These are phyloP conservation scores for Fusarium sp. DNA, from an alignment of 2,329 filamentous ascomycete species.

Conservation along the genomic window DNA sequence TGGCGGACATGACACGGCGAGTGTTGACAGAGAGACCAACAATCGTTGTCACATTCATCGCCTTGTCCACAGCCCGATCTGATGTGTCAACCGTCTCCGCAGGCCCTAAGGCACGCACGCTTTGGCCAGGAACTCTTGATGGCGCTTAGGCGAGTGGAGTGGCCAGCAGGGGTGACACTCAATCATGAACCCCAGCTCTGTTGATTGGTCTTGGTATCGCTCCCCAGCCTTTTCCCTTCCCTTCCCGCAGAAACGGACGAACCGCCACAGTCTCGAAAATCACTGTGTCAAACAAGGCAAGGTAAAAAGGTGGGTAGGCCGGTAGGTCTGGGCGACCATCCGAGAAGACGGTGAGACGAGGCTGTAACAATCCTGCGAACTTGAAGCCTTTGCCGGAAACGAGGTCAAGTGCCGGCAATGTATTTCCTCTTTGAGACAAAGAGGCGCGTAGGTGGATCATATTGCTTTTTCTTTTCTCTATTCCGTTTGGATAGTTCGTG, in stretches of 20 bases:
- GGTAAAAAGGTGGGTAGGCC: neutral
- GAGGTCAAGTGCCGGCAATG: neutral
- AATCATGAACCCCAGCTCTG: neutral
- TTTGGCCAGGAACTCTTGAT: neutral
- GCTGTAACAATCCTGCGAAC: neutral
- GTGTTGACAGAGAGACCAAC: neutral
- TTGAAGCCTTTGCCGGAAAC: neutral
- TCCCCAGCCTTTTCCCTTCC: neutral
- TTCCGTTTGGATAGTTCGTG: neutral
- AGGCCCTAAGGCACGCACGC: neutral
- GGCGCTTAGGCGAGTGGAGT: neutral
- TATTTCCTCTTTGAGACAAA: neutral
- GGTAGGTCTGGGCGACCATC: neutral
- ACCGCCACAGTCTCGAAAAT: neutral
- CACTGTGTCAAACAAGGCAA: neutral
- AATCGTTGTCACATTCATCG: neutral
- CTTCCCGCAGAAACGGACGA: neutral
- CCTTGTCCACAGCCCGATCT: neutral
- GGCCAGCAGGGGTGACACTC: neutral
- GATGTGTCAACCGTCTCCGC: neutral
- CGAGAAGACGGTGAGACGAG: neutral
- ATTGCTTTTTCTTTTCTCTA: conserved; percentile 10
- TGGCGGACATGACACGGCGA: neutral
- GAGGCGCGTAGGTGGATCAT: conserved; percentile 2
- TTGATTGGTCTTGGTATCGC: neutral